Evolutionary conservation across 805 yeast species (phyloP).

Genomic region (Saccharomyces jurei): DNA sequence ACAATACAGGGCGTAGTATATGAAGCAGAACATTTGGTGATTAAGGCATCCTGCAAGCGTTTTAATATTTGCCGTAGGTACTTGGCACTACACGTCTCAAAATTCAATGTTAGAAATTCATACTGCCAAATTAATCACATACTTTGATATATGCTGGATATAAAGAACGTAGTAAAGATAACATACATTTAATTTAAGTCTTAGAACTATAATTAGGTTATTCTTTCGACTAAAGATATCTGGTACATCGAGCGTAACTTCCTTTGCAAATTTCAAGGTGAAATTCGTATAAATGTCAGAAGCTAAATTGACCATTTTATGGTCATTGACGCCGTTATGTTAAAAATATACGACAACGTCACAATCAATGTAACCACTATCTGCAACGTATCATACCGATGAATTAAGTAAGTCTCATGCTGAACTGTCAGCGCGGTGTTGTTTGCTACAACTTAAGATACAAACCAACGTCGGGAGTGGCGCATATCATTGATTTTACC

Average conservation of each 20-base stretch:
- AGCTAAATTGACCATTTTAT: conserved; percentile 80
- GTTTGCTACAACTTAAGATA: too few relatives aligned
- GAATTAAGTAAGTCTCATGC: conserved; percentile 88
- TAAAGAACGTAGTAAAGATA: conserved; percentile 68
- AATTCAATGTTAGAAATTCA: conserved; percentile 46
- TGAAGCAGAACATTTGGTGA: too few relatives aligned
- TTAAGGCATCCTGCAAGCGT: conserved; percentile 40
- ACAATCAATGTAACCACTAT: conserved; percentile 77
- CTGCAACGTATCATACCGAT: conserved; percentile 92
- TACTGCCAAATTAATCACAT: conserved; percentile 71
- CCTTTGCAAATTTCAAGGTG: conserved; percentile 73
- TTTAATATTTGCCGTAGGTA: conserved; percentile 46
- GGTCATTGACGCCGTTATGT: conserved; percentile 93
- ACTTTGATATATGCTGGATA: conserved; percentile 87
- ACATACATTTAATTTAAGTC: conserved; percentile 81
- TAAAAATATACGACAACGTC: conserved; percentile 91
- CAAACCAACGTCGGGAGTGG: conserved; percentile 33
- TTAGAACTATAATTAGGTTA: conserved; percentile 59
- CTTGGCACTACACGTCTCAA: conserved; percentile 54
- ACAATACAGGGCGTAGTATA: too few relatives aligned
- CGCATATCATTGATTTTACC: conserved; percentile 81
- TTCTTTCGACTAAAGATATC: conserved; percentile 15
- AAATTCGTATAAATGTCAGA: conserved; percentile 89
- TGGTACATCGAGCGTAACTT: conserved; percentile 56
- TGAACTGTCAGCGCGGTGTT: conserved; percentile 54